Base-by-base conservation (phyloP, 345 rosid species). In the Passiflora organensis region DNA sequence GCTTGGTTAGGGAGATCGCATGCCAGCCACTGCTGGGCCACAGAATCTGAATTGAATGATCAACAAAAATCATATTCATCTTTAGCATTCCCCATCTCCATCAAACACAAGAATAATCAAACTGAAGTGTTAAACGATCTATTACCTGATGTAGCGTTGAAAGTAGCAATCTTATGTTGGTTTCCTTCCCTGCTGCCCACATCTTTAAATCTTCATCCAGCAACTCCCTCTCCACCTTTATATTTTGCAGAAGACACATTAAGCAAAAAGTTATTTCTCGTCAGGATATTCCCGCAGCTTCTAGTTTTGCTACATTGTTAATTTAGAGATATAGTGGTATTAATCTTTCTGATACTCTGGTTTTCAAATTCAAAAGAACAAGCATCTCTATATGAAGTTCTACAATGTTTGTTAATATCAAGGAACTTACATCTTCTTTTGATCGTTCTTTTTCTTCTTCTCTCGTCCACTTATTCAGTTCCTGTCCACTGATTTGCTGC, bases 101-200 rank as follows among this genome's bases (percentile, higher is more conserved):
- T 32, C 21, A 10, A 47, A 49, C n/a, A 48, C 0, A 8, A 20
- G 13, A 8, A n/a, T 24, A n/a, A 12, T 18, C 15, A 6, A 20
- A 39, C 13, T n/a, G 23, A 46, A 2, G 36, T 43, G 36, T 32
- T 28, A 20, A 39, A 23, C 17, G 17, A 60, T 12, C 42, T 53
- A 77, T 73, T 72, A 86, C 90, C 62, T 78, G 87, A 65, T 86
- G 90, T 13, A 91, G 73, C 18, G 89, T 77, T 10, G 98, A 88
- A 41, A 91, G 82, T 55, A 91, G 90, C 62, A 77, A 68, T 20
- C 85, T 72, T 34, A 91, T 81, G 71, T 91, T 78, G 39, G 71
- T 76, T 56, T 84, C 87, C 61, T 84, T 91, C 50, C 98, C 93
- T 14, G 80, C 69, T 46, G 86, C 79, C 97, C 97, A 91, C 22